Base-by-base conservation (phyloP, 345 rosid species). In the Eucalyptus microcorys region DNA sequence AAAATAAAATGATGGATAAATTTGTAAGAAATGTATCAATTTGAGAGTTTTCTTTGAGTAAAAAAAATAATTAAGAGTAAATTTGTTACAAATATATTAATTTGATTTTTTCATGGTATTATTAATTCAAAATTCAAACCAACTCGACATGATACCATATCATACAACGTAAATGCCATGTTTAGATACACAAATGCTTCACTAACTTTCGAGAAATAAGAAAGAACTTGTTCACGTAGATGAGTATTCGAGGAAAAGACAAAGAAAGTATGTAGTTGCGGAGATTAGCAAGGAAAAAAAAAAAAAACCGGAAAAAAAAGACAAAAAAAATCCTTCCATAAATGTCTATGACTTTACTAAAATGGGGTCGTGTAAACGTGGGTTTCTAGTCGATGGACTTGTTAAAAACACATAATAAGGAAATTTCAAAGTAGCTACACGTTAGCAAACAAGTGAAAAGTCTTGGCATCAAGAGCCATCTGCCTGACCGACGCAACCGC, bases 401-500 rank as follows among this genome's bases (percentile, higher is more conserved):
- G 30, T 34, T 71, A 37, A 71, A 21, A 42, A 37, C 47, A 34
- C 42, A 16, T 68, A 9, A 5, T 5, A 37, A 37, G 83, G 27
- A 34, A 37, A 71, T 71, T 37, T 21, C 14, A 10, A 19, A 37
- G 45, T 6, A 8, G 47, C 88, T 89, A 92, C 89, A 93, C 37
- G 86, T 94, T 89, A 49, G 95, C 94, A 83, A 94, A 94, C 61
- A 94, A 64, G 80, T 87, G 88, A 80, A 89, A 94, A 7, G 66
- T 91, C 71, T 92, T 93, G 76, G 94, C 95, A 49, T 94, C 94
- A n/a, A 93, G 89, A 86, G 91, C 85, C 1, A 94, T 91, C 71
- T 95, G 95, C 71, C 94, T 61, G 19, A 94, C 89, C 1, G 95
- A 89, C 21, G 95, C 94, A 17, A 95, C 87, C 15, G 92, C 92